These are phyloP conservation scores for Trypanosoma lewisi DNA, from an alignment of 208 protist genomes.

Conservation along the genomic window DNA sequence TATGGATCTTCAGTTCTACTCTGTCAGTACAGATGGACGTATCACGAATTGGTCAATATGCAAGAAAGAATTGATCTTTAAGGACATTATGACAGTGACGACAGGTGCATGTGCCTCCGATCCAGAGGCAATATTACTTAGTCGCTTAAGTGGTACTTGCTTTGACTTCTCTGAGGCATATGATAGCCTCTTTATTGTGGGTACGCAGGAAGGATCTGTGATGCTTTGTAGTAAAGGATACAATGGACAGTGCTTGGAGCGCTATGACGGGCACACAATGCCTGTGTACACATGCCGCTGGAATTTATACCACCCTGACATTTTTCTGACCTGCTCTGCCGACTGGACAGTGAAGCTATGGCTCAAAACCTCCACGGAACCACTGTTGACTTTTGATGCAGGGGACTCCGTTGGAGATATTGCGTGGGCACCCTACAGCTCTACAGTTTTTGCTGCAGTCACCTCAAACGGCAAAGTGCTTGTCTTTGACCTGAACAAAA, in stretches of 20 bases:
- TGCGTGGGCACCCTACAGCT: constrained; percentile 96
- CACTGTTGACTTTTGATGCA: constrained; percentile 96
- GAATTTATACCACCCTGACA: constrained; percentile 94
- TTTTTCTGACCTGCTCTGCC: constrained; percentile 95
- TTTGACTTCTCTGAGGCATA: constrained; percentile 93
- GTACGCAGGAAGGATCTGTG: constrained; percentile 95
- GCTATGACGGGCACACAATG: constrained; percentile 93
- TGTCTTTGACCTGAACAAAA: constrained; percentile 92
- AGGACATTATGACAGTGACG: constrained; percentile 89
- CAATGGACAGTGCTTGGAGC: constrained; percentile 93
- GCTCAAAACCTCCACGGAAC: constrained; percentile 79
- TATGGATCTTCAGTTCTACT: constrained; percentile 91
- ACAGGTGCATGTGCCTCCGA: constrained; percentile 70
- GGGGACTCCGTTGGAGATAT: constrained; percentile 94
- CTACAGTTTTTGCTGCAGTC: constrained; percentile 95
- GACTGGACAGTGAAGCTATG: constrained; percentile 98
- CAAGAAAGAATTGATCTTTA: constrained; percentile 95
- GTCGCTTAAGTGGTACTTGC: constrained; percentile 93
- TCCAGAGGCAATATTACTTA: constrained; percentile 83
- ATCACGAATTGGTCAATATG: constrained; percentile 93
- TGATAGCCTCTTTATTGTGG: constrained; percentile 93
- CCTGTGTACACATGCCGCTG: constrained; percentile 94
- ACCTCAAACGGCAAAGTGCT: constrained; percentile 94
- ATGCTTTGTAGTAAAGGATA: constrained; percentile 95
- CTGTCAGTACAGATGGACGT: constrained; percentile 95